Evolutionary conservation across 768 basidiomycete species (phyloP).

Genomic region (Lactifluus piperatus): DNA sequence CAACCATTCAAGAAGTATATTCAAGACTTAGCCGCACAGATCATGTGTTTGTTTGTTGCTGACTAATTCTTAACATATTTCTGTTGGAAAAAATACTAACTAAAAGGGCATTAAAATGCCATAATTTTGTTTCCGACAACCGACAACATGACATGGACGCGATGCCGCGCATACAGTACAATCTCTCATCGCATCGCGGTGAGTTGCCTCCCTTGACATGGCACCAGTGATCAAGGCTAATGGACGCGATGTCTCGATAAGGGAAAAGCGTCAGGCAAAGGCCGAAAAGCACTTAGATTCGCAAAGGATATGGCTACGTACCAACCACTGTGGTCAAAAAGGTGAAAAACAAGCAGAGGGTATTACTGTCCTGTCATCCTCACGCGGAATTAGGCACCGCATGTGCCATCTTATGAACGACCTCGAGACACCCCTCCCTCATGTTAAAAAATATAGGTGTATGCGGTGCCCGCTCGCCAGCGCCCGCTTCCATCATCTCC

Average conservation of each 20-base stretch:
- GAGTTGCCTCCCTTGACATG: slow-evolving; percentile 28
- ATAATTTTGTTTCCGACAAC: too few relatives aligned
- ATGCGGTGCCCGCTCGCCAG: not conserved
- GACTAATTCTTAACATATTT: too few relatives aligned
- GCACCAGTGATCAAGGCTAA: slow-evolving; percentile 57
- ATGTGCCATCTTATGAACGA: slow-evolving; percentile 98
- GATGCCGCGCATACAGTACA: too few relatives aligned
- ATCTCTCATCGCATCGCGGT: too few relatives aligned
- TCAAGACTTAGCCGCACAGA: too few relatives aligned
- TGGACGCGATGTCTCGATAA: slow-evolving; percentile 40
- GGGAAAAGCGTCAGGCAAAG: slow-evolving; percentile 39
- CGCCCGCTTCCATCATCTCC: not conserved
- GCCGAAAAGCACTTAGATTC: slow-evolving; percentile 57
- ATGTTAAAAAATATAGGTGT: slow-evolving; percentile 91
- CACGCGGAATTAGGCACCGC: slow-evolving; percentile 88
- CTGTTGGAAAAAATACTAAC: too few relatives aligned
- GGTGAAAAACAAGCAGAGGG: slow-evolving; percentile 91
- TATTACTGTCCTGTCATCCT: slow-evolving; percentile 85
- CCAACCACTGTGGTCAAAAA: slow-evolving; percentile 35
- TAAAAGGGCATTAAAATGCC: too few relatives aligned
- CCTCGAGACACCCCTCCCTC: slow-evolving; percentile 80
- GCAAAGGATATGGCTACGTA: slow-evolving; percentile 42
- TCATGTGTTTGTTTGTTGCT: too few relatives aligned
- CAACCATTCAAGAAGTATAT: not conserved
- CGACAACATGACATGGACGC: too few relatives aligned